These are phyloP conservation scores for Colletotrichum sp. DNA, from an alignment of 2,329 filamentous ascomycete genomes.

Conservation along the genomic window DNA sequence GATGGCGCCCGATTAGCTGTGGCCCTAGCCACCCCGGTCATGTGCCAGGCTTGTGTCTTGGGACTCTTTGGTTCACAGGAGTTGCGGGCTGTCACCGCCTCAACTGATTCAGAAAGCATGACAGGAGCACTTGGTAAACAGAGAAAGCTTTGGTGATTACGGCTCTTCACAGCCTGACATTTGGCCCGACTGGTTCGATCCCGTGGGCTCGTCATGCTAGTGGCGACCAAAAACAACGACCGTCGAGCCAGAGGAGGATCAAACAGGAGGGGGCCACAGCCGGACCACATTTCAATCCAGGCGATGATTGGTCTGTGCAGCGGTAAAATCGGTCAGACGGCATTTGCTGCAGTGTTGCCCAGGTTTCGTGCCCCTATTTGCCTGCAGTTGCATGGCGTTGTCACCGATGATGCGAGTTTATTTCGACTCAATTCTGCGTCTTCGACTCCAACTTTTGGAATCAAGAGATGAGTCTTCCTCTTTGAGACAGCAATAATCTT, in stretches of 20 bases:
- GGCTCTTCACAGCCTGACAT: neutral
- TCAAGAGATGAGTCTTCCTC: neutral
- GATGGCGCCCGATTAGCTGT: slow-evolving; percentile 4
- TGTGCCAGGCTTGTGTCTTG: neutral
- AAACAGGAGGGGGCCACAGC: slow-evolving; percentile 18
- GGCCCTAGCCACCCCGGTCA: slow-evolving; percentile 10
- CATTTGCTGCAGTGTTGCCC: neutral
- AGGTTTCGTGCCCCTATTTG: neutral
- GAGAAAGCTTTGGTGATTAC: neutral
- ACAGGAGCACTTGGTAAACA: neutral
- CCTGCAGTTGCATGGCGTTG: neutral
- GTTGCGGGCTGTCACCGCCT: neutral
- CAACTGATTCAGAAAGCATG: neutral
- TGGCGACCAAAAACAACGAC: slow-evolving; percentile 5
- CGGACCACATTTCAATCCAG: slow-evolving; percentile 3
- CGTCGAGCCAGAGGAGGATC: slow-evolving; percentile 15
- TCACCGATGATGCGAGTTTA: neutral
- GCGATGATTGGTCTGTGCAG: neutral
- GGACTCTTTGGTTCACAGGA: neutral
- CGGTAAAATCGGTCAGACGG: neutral
- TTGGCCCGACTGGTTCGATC: neutral
- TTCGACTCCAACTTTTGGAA: neutral
- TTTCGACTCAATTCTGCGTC: neutral
- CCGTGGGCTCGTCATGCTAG: neutral
- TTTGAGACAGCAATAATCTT: neutral